These are phyloP conservation scores for Ilyonectria sp. DNA, from an alignment of 2,329 filamentous ascomycete genomes.

Conservation along the genomic window DNA sequence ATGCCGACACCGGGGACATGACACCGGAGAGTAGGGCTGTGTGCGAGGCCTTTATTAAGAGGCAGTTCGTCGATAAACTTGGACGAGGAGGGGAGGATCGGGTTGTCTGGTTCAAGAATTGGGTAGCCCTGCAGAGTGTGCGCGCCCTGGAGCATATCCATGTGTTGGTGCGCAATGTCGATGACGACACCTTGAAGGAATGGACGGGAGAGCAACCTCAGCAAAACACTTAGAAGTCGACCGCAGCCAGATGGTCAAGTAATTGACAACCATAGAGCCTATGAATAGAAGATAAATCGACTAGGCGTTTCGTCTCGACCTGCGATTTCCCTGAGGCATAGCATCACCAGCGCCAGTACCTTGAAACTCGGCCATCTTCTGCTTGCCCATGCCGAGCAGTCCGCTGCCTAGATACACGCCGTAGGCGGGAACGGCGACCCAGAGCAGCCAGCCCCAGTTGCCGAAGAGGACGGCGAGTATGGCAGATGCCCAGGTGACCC, in stretches of 20 bases:
- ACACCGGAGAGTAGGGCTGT: slow-evolving; percentile 75
- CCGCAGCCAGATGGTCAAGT: slow-evolving; percentile 11
- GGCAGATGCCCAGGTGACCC: slow-evolving; percentile 90
- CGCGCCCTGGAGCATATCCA: slow-evolving; percentile 92
- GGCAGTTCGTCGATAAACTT: slow-evolving; percentile 76
- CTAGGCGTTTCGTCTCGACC: slow-evolving; percentile 68
- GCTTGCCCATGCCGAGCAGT: slow-evolving; percentile 68
- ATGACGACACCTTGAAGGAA: slow-evolving; percentile 65
- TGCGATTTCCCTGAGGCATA: slow-evolving; percentile 64
- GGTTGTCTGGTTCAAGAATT: slow-evolving; percentile 94
- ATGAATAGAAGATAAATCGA: slow-evolving; percentile 24
- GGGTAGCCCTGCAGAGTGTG: slow-evolving; percentile 89
- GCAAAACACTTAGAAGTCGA: slow-evolving; percentile 46
- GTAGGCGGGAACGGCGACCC: slow-evolving; percentile 69
- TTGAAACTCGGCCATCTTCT: slow-evolving; percentile 65
- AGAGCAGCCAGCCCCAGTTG: slow-evolving; percentile 78
- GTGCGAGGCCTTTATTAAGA: slow-evolving; percentile 79
- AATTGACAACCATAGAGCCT: slow-evolving; percentile 19
- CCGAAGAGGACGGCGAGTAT: slow-evolving; percentile 83
- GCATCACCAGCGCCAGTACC: slow-evolving; percentile 51
- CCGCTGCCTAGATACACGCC: slow-evolving; percentile 69
- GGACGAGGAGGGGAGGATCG: slow-evolving; percentile 63
- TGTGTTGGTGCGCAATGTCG: slow-evolving; percentile 74
- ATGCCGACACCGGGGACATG: slow-evolving; percentile 79
- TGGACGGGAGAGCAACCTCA: slow-evolving; percentile 67